These are phyloP conservation scores for Wickerhamiella siamensis DNA, from an alignment of 805 yeast genomes.

Conservation along the genomic window DNA sequence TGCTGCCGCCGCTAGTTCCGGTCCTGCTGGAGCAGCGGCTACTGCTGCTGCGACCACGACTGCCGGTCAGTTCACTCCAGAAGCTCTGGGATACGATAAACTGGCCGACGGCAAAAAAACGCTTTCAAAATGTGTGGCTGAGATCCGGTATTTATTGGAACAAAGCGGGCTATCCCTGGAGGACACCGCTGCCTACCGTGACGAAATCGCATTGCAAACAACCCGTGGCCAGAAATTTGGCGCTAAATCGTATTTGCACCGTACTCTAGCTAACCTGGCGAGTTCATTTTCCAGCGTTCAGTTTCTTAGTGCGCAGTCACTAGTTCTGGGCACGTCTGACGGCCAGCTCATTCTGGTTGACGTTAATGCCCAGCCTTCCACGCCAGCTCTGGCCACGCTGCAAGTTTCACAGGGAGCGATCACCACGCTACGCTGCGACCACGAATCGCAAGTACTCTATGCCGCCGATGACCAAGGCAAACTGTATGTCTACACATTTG, in stretches of 20 bases:
- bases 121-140: conserved; percentile 25
- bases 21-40: too few relatives aligned
- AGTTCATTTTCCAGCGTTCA: conserved; percentile 9
- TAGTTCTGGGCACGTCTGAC: conserved; percentile 13
- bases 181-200: not conserved
- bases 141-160: conserved; percentile 22
- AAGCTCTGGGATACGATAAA: not conserved
- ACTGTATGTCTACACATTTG: conserved; percentile 13
- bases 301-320: conserved; percentile 3
- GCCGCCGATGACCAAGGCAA: conserved; percentile 17
- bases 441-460: conserved; percentile 3
- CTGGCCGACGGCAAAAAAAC: conserved; percentile 12
- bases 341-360: conserved; percentile 9
- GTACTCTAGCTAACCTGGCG: conserved; percentile 14
- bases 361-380: conserved; percentile 8
- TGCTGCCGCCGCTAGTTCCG: too few relatives aligned
- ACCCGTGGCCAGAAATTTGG: conserved; percentile 1
- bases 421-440: conserved; percentile 4
- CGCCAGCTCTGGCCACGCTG: not conserved
- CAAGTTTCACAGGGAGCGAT: conserved; percentile 2
- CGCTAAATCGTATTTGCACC: conserved; percentile 4
- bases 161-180: conserved; percentile 9
- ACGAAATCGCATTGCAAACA: not conserved
- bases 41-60: not conserved
- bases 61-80: not conserved